Evolutionary conservation across 805 yeast species (phyloP).

Genomic region (Kregervanrija fluxuum): DNA sequence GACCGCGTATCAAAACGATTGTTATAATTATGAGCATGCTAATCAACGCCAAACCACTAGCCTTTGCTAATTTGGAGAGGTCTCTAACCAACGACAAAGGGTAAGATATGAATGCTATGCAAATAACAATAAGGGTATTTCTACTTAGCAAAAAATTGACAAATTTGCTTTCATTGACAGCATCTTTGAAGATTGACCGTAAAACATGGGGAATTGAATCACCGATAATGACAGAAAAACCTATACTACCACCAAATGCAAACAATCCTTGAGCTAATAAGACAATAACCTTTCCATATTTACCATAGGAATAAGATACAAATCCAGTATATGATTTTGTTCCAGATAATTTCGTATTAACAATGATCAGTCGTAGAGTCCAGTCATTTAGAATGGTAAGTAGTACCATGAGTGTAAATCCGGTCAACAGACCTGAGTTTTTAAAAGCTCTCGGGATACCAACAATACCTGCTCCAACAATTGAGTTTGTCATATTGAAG

Average conservation of each 20-base stretch:
- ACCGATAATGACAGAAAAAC: slow-evolving; percentile 90
- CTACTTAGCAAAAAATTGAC: slow-evolving; percentile 54
- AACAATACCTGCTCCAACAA: slow-evolving; percentile 91
- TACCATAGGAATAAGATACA: slow-evolving; percentile 73
- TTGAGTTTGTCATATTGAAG: slow-evolving; percentile 95
- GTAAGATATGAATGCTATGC: slow-evolving; percentile 66
- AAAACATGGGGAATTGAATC: slow-evolving; percentile 92
- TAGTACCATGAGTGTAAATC: slow-evolving; percentile 49
- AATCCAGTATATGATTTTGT: slow-evolving; percentile 79
- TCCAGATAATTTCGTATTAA: slow-evolving; percentile 73
- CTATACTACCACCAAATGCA: slow-evolving; percentile 93
- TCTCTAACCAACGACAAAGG: slow-evolving; percentile 78
- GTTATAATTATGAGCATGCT: slow-evolving; percentile 77
- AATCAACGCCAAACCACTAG: slow-evolving; percentile 76
- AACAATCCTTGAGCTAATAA: slow-evolving; percentile 76
- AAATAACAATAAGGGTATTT: slow-evolving; percentile 60
- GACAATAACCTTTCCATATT: slow-evolving; percentile 56
- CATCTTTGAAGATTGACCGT: slow-evolving; percentile 50
- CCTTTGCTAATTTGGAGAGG: slow-evolving; percentile 79
- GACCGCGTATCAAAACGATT: slow-evolving; percentile 70
- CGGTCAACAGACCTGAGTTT: slow-evolving; percentile 75
- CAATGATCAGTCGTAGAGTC: slow-evolving; percentile 73
- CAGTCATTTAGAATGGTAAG: slow-evolving; percentile 77
- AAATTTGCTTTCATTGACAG: slow-evolving; percentile 29
- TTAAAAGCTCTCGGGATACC: slow-evolving; percentile 88